Base-by-base conservation (phyloP, 192 early-diverging fungal species). In the Coemansia sp. region DNA sequence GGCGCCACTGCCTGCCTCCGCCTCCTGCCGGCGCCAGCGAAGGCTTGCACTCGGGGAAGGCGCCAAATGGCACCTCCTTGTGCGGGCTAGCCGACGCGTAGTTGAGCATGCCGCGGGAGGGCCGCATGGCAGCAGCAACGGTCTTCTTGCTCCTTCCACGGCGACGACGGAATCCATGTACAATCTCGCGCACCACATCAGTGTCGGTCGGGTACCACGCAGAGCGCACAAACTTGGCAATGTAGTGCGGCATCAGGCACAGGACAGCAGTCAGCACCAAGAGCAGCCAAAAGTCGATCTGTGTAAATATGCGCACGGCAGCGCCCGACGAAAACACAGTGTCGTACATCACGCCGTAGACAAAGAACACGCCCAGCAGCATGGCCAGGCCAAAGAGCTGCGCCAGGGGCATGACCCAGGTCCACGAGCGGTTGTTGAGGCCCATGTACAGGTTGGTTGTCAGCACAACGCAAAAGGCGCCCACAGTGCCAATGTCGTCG, bases 131-230 rank as follows among this genome's bases (percentile, higher is more conserved):
- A 19, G 14, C 52, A 3, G 53, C 52, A 3, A 41, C 15, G 19
- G 27, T 22, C 38, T 32, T 53, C 3, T 17, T 53, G 50, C 19
- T 33, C 24, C 24, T 61, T 58, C 44, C 6, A 26, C 43, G 34
- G 12, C 43, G 18, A 17, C 56, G 55, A 59, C 70, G 70, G 70
- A 79, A 79, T 2, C 50, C 57, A 33, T 77, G 68, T 19, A 86
- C 78, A 58, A 87, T 82, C 79, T 95, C 94, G 41, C 91, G 91
- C 46, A 97, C 84, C 36, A 97, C 84, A 26, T 94, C 88, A 7
- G 87, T 86, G 70, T 97, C 91, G 39, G 82, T 90, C 1, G 95
- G 95, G 32, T 76, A 76, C 64, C 90, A 84, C 33, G 86, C 83
- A 27, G 91, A 88, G 14, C 83, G 75, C 37, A 81, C 68, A 67